Percentiles rank a stretch among this genome's conserved stretches.
Evolutionary conservation across 1,284 basidiomycete species (phyloP).

Genomic region (Papiliotrema terrestris): DNA sequence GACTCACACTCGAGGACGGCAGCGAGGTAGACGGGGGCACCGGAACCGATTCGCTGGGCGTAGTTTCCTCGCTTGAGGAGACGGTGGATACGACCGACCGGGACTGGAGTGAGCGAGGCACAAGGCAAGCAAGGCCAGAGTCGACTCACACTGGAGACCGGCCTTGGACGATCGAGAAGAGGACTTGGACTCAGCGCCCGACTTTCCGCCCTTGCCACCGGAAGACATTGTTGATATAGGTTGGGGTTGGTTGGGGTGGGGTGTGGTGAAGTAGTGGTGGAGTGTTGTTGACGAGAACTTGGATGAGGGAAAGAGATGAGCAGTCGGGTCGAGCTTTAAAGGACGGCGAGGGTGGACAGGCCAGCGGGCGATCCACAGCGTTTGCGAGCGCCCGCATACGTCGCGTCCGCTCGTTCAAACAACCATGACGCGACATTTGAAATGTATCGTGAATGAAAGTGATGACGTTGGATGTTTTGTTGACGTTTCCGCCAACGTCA

Average conservation of each 20-base stretch:
- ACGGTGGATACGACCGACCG: constrained; percentile 84
- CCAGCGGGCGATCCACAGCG: neutral
- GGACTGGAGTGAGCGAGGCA: constrained; percentile 52
- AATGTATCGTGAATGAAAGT: neutral
- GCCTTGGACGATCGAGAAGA: constrained; percentile 77
- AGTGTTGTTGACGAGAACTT: constrained; percentile 7
- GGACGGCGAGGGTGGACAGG: constrained; percentile 3
- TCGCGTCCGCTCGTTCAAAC: neutral
- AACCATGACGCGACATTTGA: neutral
- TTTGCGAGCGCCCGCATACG: neutral
- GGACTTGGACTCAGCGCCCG: constrained; percentile 52
- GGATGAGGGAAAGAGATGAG: constrained; percentile 11
- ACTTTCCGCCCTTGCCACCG: constrained; percentile 55
- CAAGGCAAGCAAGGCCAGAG: constrained; percentile 6
- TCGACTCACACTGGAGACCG: constrained; percentile 62
- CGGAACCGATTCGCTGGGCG: constrained; percentile 62
- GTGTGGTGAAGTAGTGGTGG: constrained; percentile 6
- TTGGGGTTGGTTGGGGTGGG: constrained; percentile 21
- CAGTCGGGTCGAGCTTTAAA: neutral
- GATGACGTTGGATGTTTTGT: neutral
- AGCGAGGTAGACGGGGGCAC: constrained; percentile 70
- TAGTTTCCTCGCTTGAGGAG: constrained; percentile 82
- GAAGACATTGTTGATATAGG: constrained; percentile 54
- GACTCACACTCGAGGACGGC: constrained; percentile 53
- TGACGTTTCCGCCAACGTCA: neutral